Evolutionary conservation across 768 basidiomycete species (phyloP).

Genomic region (Trametes sanguinea): DNA sequence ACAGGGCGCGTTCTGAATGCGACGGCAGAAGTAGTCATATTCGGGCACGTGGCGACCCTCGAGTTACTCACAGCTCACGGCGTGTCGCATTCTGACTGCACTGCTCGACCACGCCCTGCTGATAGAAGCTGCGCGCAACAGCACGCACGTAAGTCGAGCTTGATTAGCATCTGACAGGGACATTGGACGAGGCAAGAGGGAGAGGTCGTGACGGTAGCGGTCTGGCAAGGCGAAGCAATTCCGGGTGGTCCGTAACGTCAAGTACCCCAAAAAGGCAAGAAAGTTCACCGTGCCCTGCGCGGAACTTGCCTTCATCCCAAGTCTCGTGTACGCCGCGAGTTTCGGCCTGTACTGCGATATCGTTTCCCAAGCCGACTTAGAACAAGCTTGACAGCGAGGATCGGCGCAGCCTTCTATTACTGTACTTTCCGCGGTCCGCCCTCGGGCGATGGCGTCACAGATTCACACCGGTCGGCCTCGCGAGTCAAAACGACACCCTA

Average conservation of each 20-base stretch:
- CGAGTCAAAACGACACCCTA: too few relatives aligned
- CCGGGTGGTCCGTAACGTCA: too few relatives aligned
- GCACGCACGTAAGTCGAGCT: neutral
- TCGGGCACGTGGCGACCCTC: slow-evolving; percentile 21
- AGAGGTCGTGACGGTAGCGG: neutral
- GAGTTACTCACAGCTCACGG: slow-evolving; percentile 11
- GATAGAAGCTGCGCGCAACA: neutral
- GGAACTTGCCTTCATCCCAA: slow-evolving; percentile 1
- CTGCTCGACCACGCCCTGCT: neutral
- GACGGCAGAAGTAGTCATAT: slow-evolving; percentile 24
- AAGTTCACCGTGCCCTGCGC: slow-evolving; percentile 8
- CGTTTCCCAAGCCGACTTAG: neutral
- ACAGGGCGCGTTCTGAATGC: slow-evolving; percentile 2
- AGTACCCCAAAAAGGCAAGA: neutral
- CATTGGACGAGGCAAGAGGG: neutral
- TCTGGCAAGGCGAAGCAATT: neutral
- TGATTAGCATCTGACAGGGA: slow-evolving; percentile 10
- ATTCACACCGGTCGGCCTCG: neutral
- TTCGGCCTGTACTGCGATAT: neutral
- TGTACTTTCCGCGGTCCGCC: neutral
- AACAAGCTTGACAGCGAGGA: neutral
- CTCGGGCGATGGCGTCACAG: neutral
- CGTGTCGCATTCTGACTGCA: slow-evolving; percentile 12
- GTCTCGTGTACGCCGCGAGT: slow-evolving; percentile 4
- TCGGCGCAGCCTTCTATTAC: slow-evolving; percentile 1